These are phyloP conservation scores for Pistacia integerrima DNA, from an alignment of 345 rosid genomes.

Conservation along the genomic window DNA sequence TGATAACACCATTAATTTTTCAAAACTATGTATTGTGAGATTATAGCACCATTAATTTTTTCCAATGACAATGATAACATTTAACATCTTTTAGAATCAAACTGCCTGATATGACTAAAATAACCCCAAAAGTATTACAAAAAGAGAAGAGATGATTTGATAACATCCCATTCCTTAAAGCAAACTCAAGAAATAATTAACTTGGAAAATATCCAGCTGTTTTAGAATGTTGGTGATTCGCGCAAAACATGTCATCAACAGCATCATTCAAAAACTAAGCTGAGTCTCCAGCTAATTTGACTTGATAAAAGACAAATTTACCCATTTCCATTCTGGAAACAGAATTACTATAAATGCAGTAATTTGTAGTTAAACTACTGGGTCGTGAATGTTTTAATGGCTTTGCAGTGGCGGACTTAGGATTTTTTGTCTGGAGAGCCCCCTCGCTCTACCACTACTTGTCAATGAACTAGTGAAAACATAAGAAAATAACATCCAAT, in stretches of 20 bases:
- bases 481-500: no score
- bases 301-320: background rate
- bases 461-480: no score
- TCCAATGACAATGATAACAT: background rate
- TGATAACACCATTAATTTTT: no score
- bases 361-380: no score
- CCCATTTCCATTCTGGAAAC: background rate
- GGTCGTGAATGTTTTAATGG: no score
- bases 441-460: no score
- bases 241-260: background rate
- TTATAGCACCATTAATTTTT: no score
- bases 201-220: slow-evolving; percentile 15
- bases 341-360: background rate
- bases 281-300: no score
- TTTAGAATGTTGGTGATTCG: background rate
- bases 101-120: background rate
- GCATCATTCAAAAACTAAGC: background rate
- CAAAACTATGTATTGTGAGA: no score
- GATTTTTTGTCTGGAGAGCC: no score
- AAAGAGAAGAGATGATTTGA: background rate
- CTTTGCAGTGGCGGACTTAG: no score
- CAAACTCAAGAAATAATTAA: slow-evolving; percentile 21
- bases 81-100: background rate
- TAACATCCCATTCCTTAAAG: slow-evolving; percentile 19
- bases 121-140: background rate